Conservation (phyloP, 495 filamentous ascomycete species). For the Arthonia radiata region DNA sequence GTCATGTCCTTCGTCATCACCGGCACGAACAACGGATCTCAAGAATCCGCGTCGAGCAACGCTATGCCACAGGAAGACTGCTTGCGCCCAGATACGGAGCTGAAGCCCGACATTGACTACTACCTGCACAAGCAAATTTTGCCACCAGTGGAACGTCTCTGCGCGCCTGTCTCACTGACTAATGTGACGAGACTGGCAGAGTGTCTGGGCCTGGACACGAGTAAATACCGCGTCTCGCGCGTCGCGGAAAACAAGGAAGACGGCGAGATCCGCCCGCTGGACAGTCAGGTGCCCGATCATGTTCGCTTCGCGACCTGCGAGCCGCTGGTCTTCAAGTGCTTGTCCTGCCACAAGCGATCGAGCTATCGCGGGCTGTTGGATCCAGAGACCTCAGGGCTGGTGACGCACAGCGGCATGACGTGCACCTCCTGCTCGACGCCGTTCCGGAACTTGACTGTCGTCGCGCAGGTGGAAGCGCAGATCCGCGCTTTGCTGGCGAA, state of each 20-base stretch:
- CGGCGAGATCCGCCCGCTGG: slow-evolving; percentile 53
- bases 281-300: slow-evolving; percentile 77
- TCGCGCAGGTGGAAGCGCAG: slow-evolving; percentile 67
- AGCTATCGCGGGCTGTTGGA: slow-evolving; percentile 47
- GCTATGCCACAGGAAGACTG: slow-evolving; percentile 74
- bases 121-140: slow-evolving; percentile 97
- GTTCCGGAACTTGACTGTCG: slow-evolving; percentile 45
- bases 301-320: slow-evolving; percentile 60
- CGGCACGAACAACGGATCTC: slow-evolving; percentile 43
- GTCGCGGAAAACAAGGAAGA: slow-evolving; percentile 20
- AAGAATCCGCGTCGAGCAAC: slow-evolving; percentile 57
- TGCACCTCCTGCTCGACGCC: slow-evolving; percentile 43
- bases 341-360: slow-evolving; percentile 44
- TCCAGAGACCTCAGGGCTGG: slow-evolving; percentile 20
- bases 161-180: slow-evolving; percentile 81
- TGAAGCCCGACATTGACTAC: slow-evolving; percentile 69
- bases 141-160: slow-evolving; percentile 91
- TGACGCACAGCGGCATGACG: slow-evolving; percentile 41
- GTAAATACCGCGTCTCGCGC: slow-evolving; percentile 50
- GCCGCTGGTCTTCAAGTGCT: slow-evolving; percentile 53
- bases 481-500: slow-evolving; percentile 50
- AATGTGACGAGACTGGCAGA: slow-evolving; percentile 71
- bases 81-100: slow-evolving; percentile 39
- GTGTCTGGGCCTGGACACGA: slow-evolving; percentile 72
- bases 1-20: slow-evolving; percentile 93